Evolutionary conservation across 257 asterid species (phyloP).

Genomic region (Solanum etuberosum): DNA sequence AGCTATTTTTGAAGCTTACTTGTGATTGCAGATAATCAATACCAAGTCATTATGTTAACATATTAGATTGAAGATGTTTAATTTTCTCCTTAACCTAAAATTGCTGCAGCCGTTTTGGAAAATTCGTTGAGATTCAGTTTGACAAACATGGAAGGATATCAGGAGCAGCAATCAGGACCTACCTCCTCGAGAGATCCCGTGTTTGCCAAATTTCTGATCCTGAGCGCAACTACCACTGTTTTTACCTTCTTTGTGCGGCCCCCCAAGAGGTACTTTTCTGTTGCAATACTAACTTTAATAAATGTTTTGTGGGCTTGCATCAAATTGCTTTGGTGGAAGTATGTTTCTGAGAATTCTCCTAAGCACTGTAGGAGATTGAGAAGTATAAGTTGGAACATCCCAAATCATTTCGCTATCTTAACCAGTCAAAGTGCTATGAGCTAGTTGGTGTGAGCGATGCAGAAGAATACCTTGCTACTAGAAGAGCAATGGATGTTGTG

Average conservation of each 20-base stretch:
- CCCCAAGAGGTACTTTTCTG: constrained; percentile 67
- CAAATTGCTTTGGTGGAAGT: background rate
- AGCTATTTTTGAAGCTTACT: background rate
- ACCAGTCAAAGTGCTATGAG: constrained; percentile 86
- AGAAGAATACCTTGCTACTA: constrained; percentile 84
- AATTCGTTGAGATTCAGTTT: constrained; percentile 96
- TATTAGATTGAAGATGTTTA: background rate
- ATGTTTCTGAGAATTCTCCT: constrained; percentile 12
- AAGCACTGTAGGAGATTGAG: constrained; percentile 61
- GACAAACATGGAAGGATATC: constrained; percentile 97
- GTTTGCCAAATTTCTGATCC: constrained; percentile 97
- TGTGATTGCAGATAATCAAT: background rate
- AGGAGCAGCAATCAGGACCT: constrained; percentile 97
- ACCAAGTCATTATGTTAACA: background rate
- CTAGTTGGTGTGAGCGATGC: constrained; percentile 81
- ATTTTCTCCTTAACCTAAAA: constrained; percentile 20
- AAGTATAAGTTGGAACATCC: constrained; percentile 78
- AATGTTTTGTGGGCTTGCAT: background rate
- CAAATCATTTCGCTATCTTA: constrained; percentile 82
- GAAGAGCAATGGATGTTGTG: constrained; percentile 95
- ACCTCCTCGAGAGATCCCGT: constrained; percentile 97
- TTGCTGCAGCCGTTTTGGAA: constrained; percentile 89
- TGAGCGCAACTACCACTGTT: constrained; percentile 94
- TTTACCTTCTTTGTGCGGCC: constrained; percentile 97
- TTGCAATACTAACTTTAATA: constrained; percentile 8